Percentiles rank a stretch among this genome's conserved stretches.
phyloP scores from a whole-genome alignment of 768 basidiomycete genomes.

The Suillus cothurnatus region DNA sequence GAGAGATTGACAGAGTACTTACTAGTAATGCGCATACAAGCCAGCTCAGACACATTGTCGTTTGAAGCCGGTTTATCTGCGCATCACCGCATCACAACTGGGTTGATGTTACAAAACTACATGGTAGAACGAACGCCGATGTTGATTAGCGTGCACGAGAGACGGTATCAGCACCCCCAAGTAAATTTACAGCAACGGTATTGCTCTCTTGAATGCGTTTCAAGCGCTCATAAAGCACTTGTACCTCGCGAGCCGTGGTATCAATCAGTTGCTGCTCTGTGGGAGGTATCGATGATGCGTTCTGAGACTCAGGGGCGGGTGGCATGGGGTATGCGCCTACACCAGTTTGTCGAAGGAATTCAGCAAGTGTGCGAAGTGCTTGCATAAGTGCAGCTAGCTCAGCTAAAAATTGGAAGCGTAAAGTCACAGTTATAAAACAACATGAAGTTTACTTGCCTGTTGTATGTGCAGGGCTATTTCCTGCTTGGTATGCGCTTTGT shows the following conservation, averaged over 20 bases:
- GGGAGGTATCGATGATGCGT: constrained; percentile 27
- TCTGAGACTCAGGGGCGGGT: constrained; percentile 20
- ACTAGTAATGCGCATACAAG: neutral
- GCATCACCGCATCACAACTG: neutral
- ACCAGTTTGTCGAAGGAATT: constrained; percentile 58
- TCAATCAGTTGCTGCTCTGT: constrained; percentile 50
- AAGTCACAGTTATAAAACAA: neutral
- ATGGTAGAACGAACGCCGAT: neutral
- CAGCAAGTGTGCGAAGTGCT: constrained; percentile 45
- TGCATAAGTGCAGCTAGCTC: constrained; percentile 55
- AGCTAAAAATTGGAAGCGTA: constrained; percentile 33
- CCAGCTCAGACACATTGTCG: no score
- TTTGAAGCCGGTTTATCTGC: neutral
- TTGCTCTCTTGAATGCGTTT: constrained; percentile 60
- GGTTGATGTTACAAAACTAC: neutral
- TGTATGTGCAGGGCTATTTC: constrained; percentile 55
- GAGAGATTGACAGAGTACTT: neutral
- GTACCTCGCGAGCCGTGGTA: constrained; percentile 44
- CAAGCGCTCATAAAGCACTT: constrained; percentile 50
- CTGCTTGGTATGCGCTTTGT: constrained; percentile 62
- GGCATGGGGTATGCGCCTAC: constrained; percentile 65
- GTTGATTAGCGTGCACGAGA: constrained; percentile 13
- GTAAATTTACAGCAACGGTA: constrained; percentile 49
- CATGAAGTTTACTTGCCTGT: constrained; percentile 41
- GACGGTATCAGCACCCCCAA: constrained; percentile 32